Evolutionary conservation across 805 yeast genomes (phyloP).

Genomic region (Candida vaughaniae): DNA sequence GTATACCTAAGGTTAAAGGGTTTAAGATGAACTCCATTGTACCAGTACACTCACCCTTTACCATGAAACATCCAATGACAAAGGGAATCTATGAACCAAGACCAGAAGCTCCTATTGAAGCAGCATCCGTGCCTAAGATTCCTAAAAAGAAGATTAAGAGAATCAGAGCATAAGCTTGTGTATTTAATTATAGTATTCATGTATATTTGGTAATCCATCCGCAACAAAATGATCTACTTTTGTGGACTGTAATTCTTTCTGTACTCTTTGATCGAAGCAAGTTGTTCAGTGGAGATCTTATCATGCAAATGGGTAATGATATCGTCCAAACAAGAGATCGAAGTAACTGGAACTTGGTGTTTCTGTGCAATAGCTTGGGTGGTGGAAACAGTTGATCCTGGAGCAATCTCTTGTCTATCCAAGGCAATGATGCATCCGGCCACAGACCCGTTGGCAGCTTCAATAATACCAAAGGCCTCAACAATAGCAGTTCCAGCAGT

Average conservation of each 20-base stretch:
- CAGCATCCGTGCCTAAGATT: slow-evolving; percentile 40
- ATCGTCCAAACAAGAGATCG: slow-evolving; percentile 75
- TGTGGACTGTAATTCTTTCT: slow-evolving; percentile 49
- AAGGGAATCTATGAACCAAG: slow-evolving; percentile 61
- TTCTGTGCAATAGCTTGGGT: slow-evolving; percentile 73
- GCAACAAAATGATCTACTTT: too few species aligned
- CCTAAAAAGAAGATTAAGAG: slow-evolving; percentile 62
- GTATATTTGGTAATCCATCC: not conserved
- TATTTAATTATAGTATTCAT: too few species aligned
- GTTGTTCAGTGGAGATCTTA: slow-evolving; percentile 57
- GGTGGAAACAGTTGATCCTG: slow-evolving; percentile 66
- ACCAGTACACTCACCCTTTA: slow-evolving; percentile 80
- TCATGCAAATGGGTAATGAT: slow-evolving; percentile 62
- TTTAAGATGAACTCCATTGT: slow-evolving; percentile 82
- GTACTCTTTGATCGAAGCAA: slow-evolving; percentile 58
- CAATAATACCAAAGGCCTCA: slow-evolving; percentile 85
- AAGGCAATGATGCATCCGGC: slow-evolving; percentile 88
- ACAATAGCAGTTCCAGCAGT: slow-evolving; percentile 98
- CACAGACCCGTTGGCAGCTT: slow-evolving; percentile 64
- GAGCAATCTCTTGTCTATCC: slow-evolving; percentile 91
- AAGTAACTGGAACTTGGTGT: slow-evolving; percentile 78
- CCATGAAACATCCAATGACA: slow-evolving; percentile 82
- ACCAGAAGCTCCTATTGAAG: slow-evolving; percentile 39
- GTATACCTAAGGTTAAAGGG: slow-evolving; percentile 79
- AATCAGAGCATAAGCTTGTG: slow-evolving; percentile 46